phyloP scores from a whole-genome alignment of 805 yeast genomes.

The Wickerhamiella sorbophila region DNA sequence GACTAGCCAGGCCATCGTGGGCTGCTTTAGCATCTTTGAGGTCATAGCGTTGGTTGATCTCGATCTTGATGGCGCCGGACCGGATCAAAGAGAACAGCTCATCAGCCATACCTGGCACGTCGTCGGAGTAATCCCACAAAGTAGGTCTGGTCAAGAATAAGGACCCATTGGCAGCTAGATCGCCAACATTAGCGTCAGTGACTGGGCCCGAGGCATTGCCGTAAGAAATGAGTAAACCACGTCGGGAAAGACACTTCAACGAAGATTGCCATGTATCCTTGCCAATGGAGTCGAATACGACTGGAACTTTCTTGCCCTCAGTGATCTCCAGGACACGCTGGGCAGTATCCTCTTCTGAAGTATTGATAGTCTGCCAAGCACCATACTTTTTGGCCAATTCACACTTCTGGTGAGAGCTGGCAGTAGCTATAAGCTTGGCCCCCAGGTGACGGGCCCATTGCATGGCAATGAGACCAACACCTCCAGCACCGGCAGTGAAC shows the following conservation, averaged over 20 bases:
- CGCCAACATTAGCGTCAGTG: conserved; percentile 42
- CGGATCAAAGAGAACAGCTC: conserved; percentile 21
- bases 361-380: conserved; percentile 52
- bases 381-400: conserved; percentile 53
- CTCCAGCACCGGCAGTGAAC: conserved; percentile 93
- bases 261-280: conserved; percentile 61
- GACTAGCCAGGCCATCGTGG: conserved; percentile 42
- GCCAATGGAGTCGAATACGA: conserved; percentile 28
- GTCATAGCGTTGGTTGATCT: conserved; percentile 38
- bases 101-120: conserved; percentile 30
- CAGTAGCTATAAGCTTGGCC: conserved; percentile 73
- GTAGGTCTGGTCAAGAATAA: conserved; percentile 48
- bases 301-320: conserved; percentile 22
- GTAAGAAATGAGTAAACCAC: conserved; percentile 60
- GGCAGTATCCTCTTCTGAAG: conserved; percentile 22
- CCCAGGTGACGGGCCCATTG: conserved; percentile 53
- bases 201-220: conserved; percentile 85
- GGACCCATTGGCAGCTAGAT: conserved; percentile 46
- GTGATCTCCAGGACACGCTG: conserved; percentile 23
- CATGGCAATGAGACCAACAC: conserved; percentile 61
- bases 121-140: conserved; percentile 37
- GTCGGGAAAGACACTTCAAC: conserved; percentile 38
- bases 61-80: conserved; percentile 25
- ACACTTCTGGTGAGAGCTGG: conserved; percentile 64
- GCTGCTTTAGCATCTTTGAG: conserved; percentile 47